Conservation (phyloP, 768 basidiomycete genomes). For the Psilocybe azurescens region DNA sequence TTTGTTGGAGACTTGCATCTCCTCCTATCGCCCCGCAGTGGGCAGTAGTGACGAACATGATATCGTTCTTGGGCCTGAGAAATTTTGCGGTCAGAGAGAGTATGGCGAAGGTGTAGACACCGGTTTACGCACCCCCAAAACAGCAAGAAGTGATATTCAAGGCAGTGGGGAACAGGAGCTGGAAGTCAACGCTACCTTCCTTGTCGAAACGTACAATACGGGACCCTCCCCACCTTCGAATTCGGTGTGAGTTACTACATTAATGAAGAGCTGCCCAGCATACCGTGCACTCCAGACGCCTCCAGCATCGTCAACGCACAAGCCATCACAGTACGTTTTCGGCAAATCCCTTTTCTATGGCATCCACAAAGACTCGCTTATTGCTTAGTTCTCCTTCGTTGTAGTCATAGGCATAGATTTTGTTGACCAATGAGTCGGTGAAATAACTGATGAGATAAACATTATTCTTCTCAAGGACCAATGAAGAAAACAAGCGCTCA, state of each 20-base stretch:
- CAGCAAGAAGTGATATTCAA: slow-evolving; percentile 70
- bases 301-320: slow-evolving; percentile 68
- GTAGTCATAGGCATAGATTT: slow-evolving; percentile 73
- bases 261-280: slow-evolving; percentile 7
- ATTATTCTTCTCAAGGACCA: slow-evolving; percentile 4
- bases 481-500: slow-evolving; percentile 31
- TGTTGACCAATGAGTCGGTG: slow-evolving; percentile 69
- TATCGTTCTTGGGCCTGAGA: slow-evolving; percentile 60
- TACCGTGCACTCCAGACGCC: slow-evolving; percentile 69
- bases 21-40: slow-evolving; percentile 67
- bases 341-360: slow-evolving; percentile 54
- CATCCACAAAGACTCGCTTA: slow-evolving; percentile 62
- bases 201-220: slow-evolving; percentile 58
- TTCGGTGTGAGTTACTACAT: slow-evolving; percentile 12
- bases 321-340: slow-evolving; percentile 64
- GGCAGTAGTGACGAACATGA: slow-evolving; percentile 66
- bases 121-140: slow-evolving; percentile 60
- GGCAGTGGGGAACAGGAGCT: slow-evolving; percentile 65
- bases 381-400: slow-evolving; percentile 60
- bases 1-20: slow-evolving; percentile 49
- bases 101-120: background rate
- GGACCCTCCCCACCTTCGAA: slow-evolving; percentile 66
- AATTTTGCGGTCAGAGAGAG: slow-evolving; percentile 13
- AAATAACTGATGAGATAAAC: slow-evolving; percentile 56
- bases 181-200: slow-evolving; percentile 59